Percentiles rank a stretch among this genome's conserved stretches.
These are phyloP conservation scores for Boletus speciosus DNA, from an alignment of 768 basidiomycete genomes.

Conservation along the genomic window DNA sequence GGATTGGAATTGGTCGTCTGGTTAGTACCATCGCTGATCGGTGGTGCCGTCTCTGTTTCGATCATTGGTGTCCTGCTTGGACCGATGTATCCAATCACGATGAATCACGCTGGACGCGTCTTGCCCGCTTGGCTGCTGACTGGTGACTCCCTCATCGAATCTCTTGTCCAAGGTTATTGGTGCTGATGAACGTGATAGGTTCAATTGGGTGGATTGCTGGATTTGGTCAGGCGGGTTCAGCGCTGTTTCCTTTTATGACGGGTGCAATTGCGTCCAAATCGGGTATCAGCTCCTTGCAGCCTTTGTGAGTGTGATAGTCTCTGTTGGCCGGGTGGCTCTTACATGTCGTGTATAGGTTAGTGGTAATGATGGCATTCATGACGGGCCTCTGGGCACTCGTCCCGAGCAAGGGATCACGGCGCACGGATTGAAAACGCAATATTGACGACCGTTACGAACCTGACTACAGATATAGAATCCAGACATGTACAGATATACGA, in stretches of 20 bases:
- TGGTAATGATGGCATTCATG: slow-evolving; percentile 44
- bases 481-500: background rate
- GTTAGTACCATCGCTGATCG: slow-evolving; percentile 52
- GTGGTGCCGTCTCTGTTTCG: slow-evolving; percentile 52
- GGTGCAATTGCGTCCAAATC: slow-evolving; percentile 62
- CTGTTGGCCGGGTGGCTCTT: background rate
- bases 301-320: slow-evolving; percentile 19
- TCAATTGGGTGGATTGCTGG: background rate
- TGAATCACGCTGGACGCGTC: slow-evolving; percentile 52
- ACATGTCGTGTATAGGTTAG: slow-evolving; percentile 14
- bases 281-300: slow-evolving; percentile 45
- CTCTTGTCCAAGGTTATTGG: background rate
- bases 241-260: slow-evolving; percentile 68
- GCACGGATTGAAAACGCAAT: slow-evolving; percentile 14
- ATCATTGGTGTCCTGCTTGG: slow-evolving; percentile 55
- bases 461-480: background rate
- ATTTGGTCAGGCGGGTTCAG: slow-evolving; percentile 67
- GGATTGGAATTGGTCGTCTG: slow-evolving; percentile 57
- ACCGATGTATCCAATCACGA: slow-evolving; percentile 52
- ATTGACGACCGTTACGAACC: background rate
- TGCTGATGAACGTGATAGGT: slow-evolving; percentile 9
- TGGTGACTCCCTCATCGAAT: slow-evolving; percentile 22
- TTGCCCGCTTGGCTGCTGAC: slow-evolving; percentile 63
- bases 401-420: slow-evolving; percentile 28
- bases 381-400: slow-evolving; percentile 41